phyloP scores from a whole-genome alignment of 2,329 filamentous ascomycete species.

The Sphaceloma murrayae region DNA sequence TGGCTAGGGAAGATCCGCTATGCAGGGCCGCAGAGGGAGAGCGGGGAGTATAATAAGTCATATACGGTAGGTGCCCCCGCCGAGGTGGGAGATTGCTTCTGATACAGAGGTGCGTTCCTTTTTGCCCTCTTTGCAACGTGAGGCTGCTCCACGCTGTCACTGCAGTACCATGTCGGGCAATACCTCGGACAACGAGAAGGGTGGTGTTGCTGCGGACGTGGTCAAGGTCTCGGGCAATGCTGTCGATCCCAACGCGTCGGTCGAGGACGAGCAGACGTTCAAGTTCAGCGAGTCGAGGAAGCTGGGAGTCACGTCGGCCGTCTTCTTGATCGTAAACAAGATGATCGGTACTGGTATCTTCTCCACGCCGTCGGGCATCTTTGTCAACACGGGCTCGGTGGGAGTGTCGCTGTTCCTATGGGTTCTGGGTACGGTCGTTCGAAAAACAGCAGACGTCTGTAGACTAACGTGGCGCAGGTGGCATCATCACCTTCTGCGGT shows the following conservation, averaged over 20 bases:
- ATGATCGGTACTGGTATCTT: conserved; percentile 61
- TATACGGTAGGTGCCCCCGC: too few relatives aligned
- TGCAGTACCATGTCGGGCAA: conserved; percentile 9
- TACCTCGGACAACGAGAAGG: conserved; percentile 12
- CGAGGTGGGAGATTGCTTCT: too few relatives aligned
- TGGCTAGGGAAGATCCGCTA: too few relatives aligned
- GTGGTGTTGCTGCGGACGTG: not conserved
- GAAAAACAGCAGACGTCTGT: not conserved
- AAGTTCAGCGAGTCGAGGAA: conserved; percentile 11
- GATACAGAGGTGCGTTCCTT: not conserved
- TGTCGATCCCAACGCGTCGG: conserved; percentile 8
- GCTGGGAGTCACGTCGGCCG: conserved; percentile 40
- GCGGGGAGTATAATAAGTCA: too few relatives aligned
- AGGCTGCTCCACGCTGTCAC: not conserved
- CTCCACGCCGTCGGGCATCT: conserved; percentile 51
- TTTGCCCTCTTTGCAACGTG: not conserved
- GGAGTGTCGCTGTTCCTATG: conserved; percentile 55
- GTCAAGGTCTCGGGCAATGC: conserved; percentile 12
- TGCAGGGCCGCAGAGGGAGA: too few relatives aligned
- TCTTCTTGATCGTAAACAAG: conserved; percentile 54
- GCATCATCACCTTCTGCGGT: conserved; percentile 13
- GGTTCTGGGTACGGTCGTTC: conserved; percentile 40
- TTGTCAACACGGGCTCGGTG: conserved; percentile 49
- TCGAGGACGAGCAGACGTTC: conserved; percentile 12
- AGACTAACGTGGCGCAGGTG: not conserved